These are phyloP conservation scores for Pueraria montana DNA, from an alignment of 306 rosid genomes.

Conservation along the genomic window DNA sequence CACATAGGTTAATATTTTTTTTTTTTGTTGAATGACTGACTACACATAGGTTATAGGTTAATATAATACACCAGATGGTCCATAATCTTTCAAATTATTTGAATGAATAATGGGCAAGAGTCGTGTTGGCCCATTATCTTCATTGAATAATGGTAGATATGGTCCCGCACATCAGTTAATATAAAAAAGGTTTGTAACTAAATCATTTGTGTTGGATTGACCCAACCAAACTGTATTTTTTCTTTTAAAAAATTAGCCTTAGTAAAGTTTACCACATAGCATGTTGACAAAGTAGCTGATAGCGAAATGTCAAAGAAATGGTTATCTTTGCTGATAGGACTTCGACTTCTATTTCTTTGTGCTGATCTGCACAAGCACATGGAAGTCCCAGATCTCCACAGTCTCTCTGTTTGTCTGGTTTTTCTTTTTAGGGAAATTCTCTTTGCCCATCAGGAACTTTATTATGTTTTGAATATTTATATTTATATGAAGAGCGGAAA, in stretches of 20 bases:
- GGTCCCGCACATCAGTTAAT: neutral
- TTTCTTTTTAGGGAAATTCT: conserved; percentile 47
- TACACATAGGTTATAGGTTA: neutral
- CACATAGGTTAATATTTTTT: neutral
- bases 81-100: conserved; percentile 19
- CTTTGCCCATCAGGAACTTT: conserved; percentile 8
- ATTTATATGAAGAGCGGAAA: conserved; percentile 16
- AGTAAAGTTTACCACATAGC: conserved; percentile 1
- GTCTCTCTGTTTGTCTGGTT: conserved; percentile 58
- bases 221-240: neutral
- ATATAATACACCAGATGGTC: conserved; percentile 2
- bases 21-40: no score
- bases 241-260: neutral
- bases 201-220: neutral
- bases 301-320: conserved; percentile 61
- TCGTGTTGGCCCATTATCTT: neutral
- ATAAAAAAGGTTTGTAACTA: neutral
- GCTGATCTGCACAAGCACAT: conserved; percentile 64
- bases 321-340: conserved; percentile 43
- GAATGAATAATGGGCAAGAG: neutral
- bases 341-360: conserved; percentile 47
- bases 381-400: conserved; percentile 54
- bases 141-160: conserved; percentile 13
- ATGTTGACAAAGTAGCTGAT: conserved; percentile 42
- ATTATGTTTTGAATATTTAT: conserved; percentile 32